These are phyloP conservation scores for Kwoniella dejecticola DNA, from an alignment of 768 basidiomycete genomes.

Conservation along the genomic window DNA sequence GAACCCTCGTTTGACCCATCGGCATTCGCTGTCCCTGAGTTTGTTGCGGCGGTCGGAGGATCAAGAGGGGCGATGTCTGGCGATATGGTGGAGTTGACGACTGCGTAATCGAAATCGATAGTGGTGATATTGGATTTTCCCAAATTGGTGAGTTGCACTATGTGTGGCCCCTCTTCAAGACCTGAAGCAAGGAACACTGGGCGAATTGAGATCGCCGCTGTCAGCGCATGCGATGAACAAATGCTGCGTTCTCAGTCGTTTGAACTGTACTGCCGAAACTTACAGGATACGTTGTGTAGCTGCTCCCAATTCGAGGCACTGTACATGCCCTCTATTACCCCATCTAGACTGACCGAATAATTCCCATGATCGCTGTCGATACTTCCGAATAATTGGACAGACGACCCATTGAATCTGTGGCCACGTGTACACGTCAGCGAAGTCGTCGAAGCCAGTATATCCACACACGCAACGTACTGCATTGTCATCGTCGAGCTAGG, in stretches of 20 bases:
- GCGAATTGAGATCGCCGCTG: neutral
- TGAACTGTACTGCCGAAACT: neutral
- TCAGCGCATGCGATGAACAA: constrained; percentile 3
- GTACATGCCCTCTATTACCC: neutral
- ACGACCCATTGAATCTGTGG: constrained; percentile 10
- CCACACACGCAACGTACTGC: too few relatives aligned
- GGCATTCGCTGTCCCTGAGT: neutral
- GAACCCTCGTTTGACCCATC: neutral
- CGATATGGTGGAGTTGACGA: constrained; percentile 33
- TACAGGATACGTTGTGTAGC: neutral
- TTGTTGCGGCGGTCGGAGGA: neutral
- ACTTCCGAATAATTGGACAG: constrained; percentile 23
- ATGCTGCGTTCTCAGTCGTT: too few relatives aligned
- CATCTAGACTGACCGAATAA: constrained; percentile 19
- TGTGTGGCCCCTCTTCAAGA: constrained; percentile 29
- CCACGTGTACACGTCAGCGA: neutral
- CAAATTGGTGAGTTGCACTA: constrained; percentile 19
- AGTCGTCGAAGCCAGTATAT: too few relatives aligned
- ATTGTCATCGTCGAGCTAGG: constrained; percentile 4
- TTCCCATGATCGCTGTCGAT: constrained; percentile 26
- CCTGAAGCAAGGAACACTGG: constrained; percentile 28
- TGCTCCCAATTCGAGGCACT: neutral
- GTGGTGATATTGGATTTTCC: neutral
- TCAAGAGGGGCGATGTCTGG: neutral
- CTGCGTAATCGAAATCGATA: constrained; percentile 33